Evolutionary conservation across 2,329 filamentous ascomycete species (phyloP), one percentile per base, ranked within the genome.

Genomic region (Shiraia sp.): DNA sequence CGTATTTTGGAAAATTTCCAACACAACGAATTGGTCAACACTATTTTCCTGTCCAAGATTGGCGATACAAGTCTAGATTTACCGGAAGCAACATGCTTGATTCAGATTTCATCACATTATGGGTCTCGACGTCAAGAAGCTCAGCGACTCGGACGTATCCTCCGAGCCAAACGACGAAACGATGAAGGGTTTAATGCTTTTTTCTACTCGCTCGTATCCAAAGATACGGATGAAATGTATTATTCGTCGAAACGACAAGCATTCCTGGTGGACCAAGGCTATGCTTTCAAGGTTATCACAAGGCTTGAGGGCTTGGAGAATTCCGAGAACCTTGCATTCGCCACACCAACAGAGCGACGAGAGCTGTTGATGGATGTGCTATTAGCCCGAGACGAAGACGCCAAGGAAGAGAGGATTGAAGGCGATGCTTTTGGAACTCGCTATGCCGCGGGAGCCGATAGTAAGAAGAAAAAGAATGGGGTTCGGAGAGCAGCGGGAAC

Each of bases 111-210:
- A 0, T 95, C 92, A 0, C 93, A 99, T 65, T 99, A 96, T 61
- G 93, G 93, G 49, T 97, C 92, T 8, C 89, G 93, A 56, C 86
- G 93, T 73, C 93, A 97, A 70, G 93, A 99, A 73, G 93, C 93
- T 0, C 93, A 97, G 67, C 84, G 93, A 2, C 78, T 97, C 0
- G 93, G 93, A 3, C 86, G 93, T 36, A 97, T 99, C 58, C 81
- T 99, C 3, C 82, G 93, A 71, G 93, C 93, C 10, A 99, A 99
- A 73, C 83, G 93, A 13, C 82, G 93, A 66, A 97, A 96, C 59
- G 93, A 99, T 57, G 93, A 97, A 68, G 93, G 93, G 6, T 99
- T 99, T 71, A 99, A 99, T 65, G 93, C 93, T 0, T 99, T 97
- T 71, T 99, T 99, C 75, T 99, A 99, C 73, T 95, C 90, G 0